These are phyloP conservation scores for Anethum foeniculum DNA, from an alignment of 140 eudicot genomes.

Conservation along the genomic window DNA sequence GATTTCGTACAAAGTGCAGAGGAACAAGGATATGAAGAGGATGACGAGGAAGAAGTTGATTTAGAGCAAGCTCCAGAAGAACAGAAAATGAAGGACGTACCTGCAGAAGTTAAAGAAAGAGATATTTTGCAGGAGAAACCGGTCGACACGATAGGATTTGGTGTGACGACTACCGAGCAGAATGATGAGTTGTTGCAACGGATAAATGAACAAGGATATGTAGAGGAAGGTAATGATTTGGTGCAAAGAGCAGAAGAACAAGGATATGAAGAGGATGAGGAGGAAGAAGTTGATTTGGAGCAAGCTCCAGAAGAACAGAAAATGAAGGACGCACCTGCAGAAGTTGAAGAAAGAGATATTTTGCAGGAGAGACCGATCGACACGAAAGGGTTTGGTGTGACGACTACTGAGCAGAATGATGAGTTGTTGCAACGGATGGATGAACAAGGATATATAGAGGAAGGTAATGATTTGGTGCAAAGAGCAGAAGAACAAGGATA, in stretches of 20 bases:
- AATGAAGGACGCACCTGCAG: slow-evolving; percentile 1
- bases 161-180: background rate
- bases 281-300: background rate
- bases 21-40: slow-evolving; percentile 6
- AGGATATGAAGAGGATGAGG: slow-evolving; percentile 1
- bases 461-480: background rate
- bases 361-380: background rate
- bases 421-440: background rate
- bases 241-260: background rate
- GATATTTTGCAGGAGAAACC: background rate
- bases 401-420: background rate
- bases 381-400: background rate
- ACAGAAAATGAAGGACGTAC: slow-evolving; percentile 1
- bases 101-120: background rate
- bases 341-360: background rate
- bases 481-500: background rate
- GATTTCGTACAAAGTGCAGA: background rate
- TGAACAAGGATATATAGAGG: background rate
- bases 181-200: background rate
- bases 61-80: background rate
- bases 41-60: background rate
- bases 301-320: background rate
- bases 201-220: background rate
- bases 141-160: background rate
- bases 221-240: background rate